Evolutionary conservation across 1,284 basidiomycete genomes (phyloP), one percentile per base, ranked within the genome.

Genomic region (Porodaedalea pini): DNA sequence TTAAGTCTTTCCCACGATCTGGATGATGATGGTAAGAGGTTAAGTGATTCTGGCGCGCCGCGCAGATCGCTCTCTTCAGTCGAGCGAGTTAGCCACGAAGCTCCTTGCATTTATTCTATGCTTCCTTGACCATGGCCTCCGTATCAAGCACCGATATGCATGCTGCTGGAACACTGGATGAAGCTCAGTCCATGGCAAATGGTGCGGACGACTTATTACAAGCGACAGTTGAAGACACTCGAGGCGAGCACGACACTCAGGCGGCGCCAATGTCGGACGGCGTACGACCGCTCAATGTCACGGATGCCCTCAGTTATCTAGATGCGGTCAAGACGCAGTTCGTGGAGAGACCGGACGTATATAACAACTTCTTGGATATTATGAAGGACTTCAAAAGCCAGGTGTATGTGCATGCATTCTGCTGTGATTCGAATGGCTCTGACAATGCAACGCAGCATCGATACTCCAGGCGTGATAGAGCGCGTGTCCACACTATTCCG

Each of bases 331-430:
- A 98, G 78, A 78, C 85, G 57, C 90, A 95, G 78, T 98, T 98
- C 71, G 79, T 86, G 61, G 89, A 94, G 69, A 87, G 88, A 70
- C 94, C 95, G 23, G 92, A 98, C 68, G 94, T 98, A 29, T 98
- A 98, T 79, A 98, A 98, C 72, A 86, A 90, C 64, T 98, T 98
- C 71, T 75, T 98, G 71, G 96, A 98, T 72, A 97, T 98, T 68
- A 98, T 98, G 96, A 99, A 98, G 77, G 96, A 99, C 71, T 97
- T 97, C 73, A 97, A 98, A 76, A 90, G 90, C 65, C 90, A 95
- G 73, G 80, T 82, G 94, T 97, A 71, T 77, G 91, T 81, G n/a
- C 29, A 34, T 11, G 11, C 51, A 10, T 40, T 44, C 21, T 56
- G n/a, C 51, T 50, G n/a, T 55, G 56, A 43, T 29, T 23, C 27